Conservation (phyloP, 1,284 basidiomycete species). For the Marasmius fiardii region DNA sequence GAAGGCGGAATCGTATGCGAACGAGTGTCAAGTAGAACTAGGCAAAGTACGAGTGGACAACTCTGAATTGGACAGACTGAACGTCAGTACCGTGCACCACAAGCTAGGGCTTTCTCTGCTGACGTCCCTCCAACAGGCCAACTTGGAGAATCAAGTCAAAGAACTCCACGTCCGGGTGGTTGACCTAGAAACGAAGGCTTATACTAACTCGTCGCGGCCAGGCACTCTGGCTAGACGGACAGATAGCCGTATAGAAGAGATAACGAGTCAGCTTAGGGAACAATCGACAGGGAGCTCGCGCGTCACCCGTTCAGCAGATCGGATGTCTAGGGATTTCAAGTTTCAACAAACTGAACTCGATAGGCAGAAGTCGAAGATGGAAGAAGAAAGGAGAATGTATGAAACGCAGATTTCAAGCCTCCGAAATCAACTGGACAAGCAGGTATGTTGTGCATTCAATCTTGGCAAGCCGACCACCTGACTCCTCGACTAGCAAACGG, state of each 20-base stretch:
- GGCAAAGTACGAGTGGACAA: conserved; percentile 76
- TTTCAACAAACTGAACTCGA: conserved; percentile 59
- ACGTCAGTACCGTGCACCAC: conserved; percentile 49
- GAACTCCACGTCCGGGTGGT: conserved; percentile 78
- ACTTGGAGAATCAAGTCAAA: conserved; percentile 79
- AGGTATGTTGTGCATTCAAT: conserved; percentile 35
- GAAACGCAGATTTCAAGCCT: conserved; percentile 55
- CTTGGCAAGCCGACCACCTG: conserved; percentile 8
- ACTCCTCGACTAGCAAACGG: conserved; percentile 54
- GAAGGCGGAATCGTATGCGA: conserved; percentile 73
- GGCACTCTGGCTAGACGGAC: conserved; percentile 50
- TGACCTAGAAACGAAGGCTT: conserved; percentile 77
- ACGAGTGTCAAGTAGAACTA: conserved; percentile 72
- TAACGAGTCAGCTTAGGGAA: conserved; percentile 55
- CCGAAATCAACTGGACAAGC: conserved; percentile 54
- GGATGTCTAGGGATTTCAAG: conserved; percentile 49
- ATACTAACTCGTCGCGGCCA: conserved; percentile 61
- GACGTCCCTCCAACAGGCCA: conserved; percentile 46
- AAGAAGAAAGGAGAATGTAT: conserved; percentile 60
- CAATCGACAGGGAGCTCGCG: conserved; percentile 49
- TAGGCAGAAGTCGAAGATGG: conserved; percentile 53
- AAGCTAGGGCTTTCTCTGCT: conserved; percentile 2
- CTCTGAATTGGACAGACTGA: conserved; percentile 71
- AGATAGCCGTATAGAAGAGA: conserved; percentile 70
- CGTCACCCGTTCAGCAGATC: conserved; percentile 48